A percentile compares a stretch with the other conserved stretches of the same genome.
Conservation (phyloP, 352 stramenopile species). For the Globisporangium parvum region DNA sequence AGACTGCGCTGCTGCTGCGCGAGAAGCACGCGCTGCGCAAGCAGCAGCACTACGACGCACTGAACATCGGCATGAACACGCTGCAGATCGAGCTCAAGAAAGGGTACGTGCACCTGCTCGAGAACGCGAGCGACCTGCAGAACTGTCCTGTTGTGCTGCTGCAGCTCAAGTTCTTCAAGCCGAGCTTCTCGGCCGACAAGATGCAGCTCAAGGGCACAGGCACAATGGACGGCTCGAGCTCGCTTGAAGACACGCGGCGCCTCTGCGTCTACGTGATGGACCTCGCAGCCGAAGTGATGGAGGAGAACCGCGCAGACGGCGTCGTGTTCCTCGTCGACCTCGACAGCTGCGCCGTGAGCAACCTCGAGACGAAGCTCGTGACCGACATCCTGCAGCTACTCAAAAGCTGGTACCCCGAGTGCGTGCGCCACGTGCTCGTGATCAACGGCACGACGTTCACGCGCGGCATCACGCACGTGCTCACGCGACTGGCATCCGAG, state of each 20-base stretch:
- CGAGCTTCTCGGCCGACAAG: constrained; percentile 49
- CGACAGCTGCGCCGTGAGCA: constrained; percentile 32
- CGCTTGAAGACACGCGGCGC: constrained; percentile 55
- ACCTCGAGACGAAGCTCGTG: constrained; percentile 59
- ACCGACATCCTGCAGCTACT: constrained; percentile 55
- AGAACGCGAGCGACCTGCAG: constrained; percentile 39
- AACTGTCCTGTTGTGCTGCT: constrained; percentile 57
- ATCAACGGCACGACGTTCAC: constrained; percentile 55
- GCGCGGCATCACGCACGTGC: constrained; percentile 42
- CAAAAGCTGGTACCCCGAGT: constrained; percentile 61
- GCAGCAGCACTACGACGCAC: constrained; percentile 40
- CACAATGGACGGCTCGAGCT: constrained; percentile 50
- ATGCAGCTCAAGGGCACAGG: constrained; percentile 49
- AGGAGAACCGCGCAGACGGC: constrained; percentile 52
- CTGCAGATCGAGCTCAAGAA: constrained; percentile 66
- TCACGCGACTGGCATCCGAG: constrained; percentile 42
- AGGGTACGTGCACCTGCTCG: constrained; percentile 67
- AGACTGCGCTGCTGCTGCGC: constrained; percentile 55
- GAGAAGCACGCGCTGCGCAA: constrained; percentile 54
- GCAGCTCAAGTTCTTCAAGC: constrained; percentile 57
- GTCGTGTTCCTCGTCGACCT: constrained; percentile 68
- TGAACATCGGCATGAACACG: constrained; percentile 55
- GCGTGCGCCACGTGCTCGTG: constrained; percentile 52
- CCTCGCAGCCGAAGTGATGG: constrained; percentile 64
- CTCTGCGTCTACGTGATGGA: constrained; percentile 77